Evolutionary conservation across 805 yeast genomes (phyloP), one percentile per base, ranked within the genome.

Genomic region (Myxozyma udenii): DNA sequence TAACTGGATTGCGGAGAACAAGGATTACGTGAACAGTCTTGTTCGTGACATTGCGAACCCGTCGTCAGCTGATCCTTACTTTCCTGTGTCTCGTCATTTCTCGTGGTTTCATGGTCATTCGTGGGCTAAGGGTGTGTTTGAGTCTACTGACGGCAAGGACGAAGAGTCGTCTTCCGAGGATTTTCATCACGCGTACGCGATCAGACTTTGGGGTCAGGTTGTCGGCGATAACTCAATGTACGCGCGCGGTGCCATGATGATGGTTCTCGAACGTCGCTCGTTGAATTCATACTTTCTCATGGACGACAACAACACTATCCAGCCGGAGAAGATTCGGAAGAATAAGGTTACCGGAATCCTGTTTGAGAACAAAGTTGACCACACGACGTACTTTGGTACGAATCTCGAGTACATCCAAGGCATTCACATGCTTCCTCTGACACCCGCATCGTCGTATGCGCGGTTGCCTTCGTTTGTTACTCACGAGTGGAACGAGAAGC

Each of bases 51-150:
- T 79, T 22, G 83, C 84, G 36, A 83, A 83, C 61, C 87, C 89
- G 3, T 65, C 55, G 32, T 70, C 78, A 14, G 57, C 62, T 2
- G 66, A 67, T 16, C 86, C 82, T 58, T 76, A 74, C 54, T 85
- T 83, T 73, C 90, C 91, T 2, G 78, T 75, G 9, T 79, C 74
- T 39, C 74, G 90, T 53, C 71, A 74, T 49, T 85, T 84, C 67
- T 89, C 84, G 65, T 85, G 85, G 80, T 85, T 67, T 67, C 69
- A 73, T 57, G 90, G 91, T 5, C 91, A 85, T 63, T 78, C 85
- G 25, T 83, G 85, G 81, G 89, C 90, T 6, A 77, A 78, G 56
- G 91, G 91, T 2, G 63, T 85, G 21, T 78, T 76, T 61, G 77
- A 74, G 11, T 73, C 79, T 40, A 80, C 78, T 1, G 87, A 83